phyloP scores from a whole-genome alignment of 257 asterid genomes.

The Knoxia roxburghii region DNA sequence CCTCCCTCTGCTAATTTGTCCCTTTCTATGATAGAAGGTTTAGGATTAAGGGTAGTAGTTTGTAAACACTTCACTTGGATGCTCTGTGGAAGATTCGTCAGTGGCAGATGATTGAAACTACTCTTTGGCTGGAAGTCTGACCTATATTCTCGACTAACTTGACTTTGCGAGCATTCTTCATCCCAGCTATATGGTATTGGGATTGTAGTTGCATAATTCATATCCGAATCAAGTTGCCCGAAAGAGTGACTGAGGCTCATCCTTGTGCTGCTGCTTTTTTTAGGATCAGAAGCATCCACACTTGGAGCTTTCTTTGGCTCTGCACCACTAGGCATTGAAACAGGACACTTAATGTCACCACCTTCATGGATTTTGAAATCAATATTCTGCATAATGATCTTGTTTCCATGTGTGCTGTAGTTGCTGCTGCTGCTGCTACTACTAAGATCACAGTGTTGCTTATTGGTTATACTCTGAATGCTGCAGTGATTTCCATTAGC shows the following conservation, averaged over 20 bases:
- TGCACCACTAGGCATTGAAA: conserved; percentile 22
- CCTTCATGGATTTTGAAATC: conserved; percentile 33
- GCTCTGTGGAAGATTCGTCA: conserved; percentile 17
- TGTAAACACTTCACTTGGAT: conserved; percentile 20
- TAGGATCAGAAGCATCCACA: conserved; percentile 33
- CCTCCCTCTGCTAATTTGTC: conserved; percentile 18
- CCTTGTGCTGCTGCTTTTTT: conserved; percentile 26
- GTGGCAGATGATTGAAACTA: conserved; percentile 24
- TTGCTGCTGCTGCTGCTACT: conserved; percentile 27
- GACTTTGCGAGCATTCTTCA: conserved; percentile 28
- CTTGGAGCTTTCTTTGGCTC: conserved; percentile 24
- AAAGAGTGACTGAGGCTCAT: conserved; percentile 29
- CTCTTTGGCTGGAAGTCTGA: conserved; percentile 24
- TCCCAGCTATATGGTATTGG: conserved; percentile 38
- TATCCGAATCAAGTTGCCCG: conserved; percentile 27
- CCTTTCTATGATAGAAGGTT: conserved; percentile 15
- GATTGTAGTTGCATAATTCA: conserved; percentile 30
- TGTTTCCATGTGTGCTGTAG: conserved; percentile 25
- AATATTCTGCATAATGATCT: conserved; percentile 25
- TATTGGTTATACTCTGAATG: conserved; percentile 25
- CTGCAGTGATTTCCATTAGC: conserved; percentile 28
- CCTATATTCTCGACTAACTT: conserved; percentile 32
- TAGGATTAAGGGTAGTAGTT: conserved; percentile 14
- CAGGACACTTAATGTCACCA: conserved; percentile 25
- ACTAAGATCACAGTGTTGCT: conserved; percentile 20